These are phyloP conservation scores for Lithospermum erythrorhizon DNA, from an alignment of 257 asterid species.

Conservation along the genomic window DNA sequence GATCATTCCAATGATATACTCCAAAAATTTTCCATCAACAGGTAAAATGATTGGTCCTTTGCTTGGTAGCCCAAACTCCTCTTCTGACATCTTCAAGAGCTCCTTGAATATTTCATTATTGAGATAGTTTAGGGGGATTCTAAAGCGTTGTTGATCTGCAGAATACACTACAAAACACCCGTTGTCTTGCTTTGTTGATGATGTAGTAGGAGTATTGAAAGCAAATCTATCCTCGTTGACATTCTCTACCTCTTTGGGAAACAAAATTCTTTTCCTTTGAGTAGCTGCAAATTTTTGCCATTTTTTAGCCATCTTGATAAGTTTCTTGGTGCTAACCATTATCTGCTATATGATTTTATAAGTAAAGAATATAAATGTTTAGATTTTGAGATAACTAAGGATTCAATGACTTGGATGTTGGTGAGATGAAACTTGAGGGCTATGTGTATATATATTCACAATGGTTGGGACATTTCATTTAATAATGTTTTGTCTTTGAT, in stretches of 20 bases:
- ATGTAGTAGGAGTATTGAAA: neutral
- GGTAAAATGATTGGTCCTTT: slow-evolving; percentile 26
- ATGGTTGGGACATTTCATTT: neutral
- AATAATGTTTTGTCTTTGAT: neutral
- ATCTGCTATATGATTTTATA: neutral
- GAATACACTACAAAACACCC: slow-evolving; percentile 14
- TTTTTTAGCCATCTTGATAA: slow-evolving; percentile 9
- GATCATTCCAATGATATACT: slow-evolving; percentile 14
- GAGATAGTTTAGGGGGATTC: slow-evolving; percentile 15
- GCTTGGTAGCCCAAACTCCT: slow-evolving; percentile 18
- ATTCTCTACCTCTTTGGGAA: neutral
- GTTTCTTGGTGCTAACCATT: slow-evolving; percentile 9
- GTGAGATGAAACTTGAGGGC: neutral
- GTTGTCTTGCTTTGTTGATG: neutral
- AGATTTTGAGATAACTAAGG: neutral
- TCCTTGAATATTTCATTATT: slow-evolving; percentile 4
- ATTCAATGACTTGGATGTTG: neutral
- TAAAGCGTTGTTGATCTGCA: slow-evolving; percentile 1
- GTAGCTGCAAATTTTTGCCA: slow-evolving; percentile 14
- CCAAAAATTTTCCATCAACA: slow-evolving; percentile 18
- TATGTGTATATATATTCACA: neutral
- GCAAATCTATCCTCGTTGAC: neutral
- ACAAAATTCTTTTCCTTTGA: slow-evolving; percentile 14
- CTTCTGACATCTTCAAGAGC: slow-evolving; percentile 18
- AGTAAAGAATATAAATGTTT: neutral